These are phyloP conservation scores for Elaphomyces granulatus DNA, from an alignment of 495 filamentous ascomycete species.

Conservation along the genomic window DNA sequence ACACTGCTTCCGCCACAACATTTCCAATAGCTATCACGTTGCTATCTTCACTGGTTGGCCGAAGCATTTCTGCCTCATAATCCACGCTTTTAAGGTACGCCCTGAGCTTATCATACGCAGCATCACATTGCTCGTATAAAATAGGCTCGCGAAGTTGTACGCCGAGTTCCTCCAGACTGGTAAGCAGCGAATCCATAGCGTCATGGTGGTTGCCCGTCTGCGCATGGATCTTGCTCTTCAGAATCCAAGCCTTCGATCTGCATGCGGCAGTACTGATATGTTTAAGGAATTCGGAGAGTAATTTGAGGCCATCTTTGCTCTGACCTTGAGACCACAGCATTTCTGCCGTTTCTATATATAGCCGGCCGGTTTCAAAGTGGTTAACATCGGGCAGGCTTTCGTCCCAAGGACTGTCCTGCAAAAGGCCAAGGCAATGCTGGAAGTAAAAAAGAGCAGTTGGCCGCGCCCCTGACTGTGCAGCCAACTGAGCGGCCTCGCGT, in stretches of 20 bases:
- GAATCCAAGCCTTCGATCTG: conserved; percentile 63
- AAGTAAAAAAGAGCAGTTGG: conserved; percentile 69
- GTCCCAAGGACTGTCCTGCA: conserved; percentile 67
- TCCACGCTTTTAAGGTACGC: conserved; percentile 44
- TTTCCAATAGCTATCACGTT: conserved; percentile 51
- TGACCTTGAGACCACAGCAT: conserved; percentile 63
- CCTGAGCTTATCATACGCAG: conserved; percentile 47
- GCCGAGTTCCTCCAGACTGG: conserved; percentile 52
- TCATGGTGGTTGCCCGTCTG: conserved; percentile 52
- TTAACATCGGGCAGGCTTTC: conserved; percentile 54
- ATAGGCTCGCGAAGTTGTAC: conserved; percentile 48
- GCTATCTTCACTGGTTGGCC: conserved; percentile 36
- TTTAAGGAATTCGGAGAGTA: conserved; percentile 49
- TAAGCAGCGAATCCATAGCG: conserved; percentile 53
- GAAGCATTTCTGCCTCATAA: conserved; percentile 37
- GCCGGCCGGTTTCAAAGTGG: conserved; percentile 69
- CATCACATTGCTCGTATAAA: conserved; percentile 61
- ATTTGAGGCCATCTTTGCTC: conserved; percentile 42
- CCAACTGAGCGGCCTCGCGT: conserved; percentile 58
- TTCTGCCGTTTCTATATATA: conserved; percentile 66
- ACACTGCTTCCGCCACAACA: conserved; percentile 61
- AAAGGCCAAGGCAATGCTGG: conserved; percentile 54
- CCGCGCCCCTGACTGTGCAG: conserved; percentile 64
- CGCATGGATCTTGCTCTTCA: conserved; percentile 62
- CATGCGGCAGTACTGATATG: conserved; percentile 53